A percentile compares a stretch with the other conserved stretches of the same genome.
Conservation (phyloP, 768 basidiomycete genomes). For the Chalciporus sphaerocephalus region DNA sequence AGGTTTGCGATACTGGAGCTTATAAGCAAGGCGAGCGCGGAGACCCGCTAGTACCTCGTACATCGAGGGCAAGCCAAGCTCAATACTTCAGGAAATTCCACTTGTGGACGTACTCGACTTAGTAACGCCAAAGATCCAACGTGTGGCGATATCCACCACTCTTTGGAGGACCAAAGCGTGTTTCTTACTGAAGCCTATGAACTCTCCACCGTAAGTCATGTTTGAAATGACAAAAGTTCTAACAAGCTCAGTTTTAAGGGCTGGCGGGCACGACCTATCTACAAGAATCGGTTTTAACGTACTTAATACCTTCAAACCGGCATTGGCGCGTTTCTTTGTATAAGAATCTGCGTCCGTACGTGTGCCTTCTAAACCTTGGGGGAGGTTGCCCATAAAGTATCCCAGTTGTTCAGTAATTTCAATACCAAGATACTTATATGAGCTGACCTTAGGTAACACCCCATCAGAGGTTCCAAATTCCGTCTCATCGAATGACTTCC, state of each 20-base stretch:
- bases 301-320: neutral
- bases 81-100: too few relatives aligned
- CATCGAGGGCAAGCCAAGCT: too few relatives aligned
- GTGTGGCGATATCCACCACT: too few relatives aligned
- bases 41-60: too few relatives aligned
- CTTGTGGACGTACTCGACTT: too few relatives aligned
- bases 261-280: neutral
- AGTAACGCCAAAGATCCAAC: too few relatives aligned
- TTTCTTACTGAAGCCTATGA: neutral
- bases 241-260: neutral
- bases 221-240: neutral
- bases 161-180: neutral
- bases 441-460: constrained; percentile 11
- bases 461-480: neutral
- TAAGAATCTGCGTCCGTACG: too few relatives aligned
- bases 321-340: neutral
- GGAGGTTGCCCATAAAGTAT: neutral
- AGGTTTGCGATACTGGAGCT: too few relatives aligned
- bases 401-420: neutral
- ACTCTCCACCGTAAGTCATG: neutral
- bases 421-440: constrained; percentile 38
- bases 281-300: neutral
- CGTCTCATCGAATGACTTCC: too few relatives aligned
- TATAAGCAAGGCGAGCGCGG: too few relatives aligned
- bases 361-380: neutral